These are phyloP conservation scores for Xylariales sp. DNA, from an alignment of 2,329 filamentous ascomycete species.

Conservation along the genomic window DNA sequence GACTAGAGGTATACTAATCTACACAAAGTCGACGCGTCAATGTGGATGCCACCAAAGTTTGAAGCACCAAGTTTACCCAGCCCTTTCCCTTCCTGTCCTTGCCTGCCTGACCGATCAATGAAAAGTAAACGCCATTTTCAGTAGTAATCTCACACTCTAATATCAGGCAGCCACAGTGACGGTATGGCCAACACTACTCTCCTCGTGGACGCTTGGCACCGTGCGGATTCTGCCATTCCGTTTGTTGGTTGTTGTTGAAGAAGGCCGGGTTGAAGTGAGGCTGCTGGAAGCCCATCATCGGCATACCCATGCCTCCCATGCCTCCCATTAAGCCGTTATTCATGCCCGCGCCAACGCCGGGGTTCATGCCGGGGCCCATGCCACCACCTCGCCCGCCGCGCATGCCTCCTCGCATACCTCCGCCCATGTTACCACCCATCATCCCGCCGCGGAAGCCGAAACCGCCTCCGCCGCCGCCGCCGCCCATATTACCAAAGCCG, in stretches of 20 bases:
- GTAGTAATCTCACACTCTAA: conserved; percentile 3
- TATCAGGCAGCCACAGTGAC: not conserved
- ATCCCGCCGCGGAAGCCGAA: conserved; percentile 50
- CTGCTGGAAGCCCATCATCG: conserved; percentile 50
- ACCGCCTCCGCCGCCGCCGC: conserved; percentile 46
- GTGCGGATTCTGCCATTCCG: conserved; percentile 52
- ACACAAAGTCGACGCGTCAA: conserved; percentile 25
- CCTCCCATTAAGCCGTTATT: conserved; percentile 49
- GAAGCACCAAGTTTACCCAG: conserved; percentile 16
- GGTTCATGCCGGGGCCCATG: conserved; percentile 48
- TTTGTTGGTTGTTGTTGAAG: conserved; percentile 50
- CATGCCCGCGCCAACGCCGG: conserved; percentile 43
- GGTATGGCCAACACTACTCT: conserved; percentile 39
- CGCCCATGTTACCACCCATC: conserved; percentile 50
- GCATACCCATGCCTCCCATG: conserved; percentile 49
- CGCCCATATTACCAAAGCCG: conserved; percentile 49
- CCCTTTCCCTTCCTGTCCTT: conserved; percentile 17
- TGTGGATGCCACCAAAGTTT: conserved; percentile 12
- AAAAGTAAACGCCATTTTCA: conserved; percentile 22
- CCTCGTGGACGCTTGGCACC: conserved; percentile 51
- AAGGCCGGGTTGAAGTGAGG: conserved; percentile 51
- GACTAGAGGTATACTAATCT: conserved; percentile 26
- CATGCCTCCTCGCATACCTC: conserved; percentile 49
- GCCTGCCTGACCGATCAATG: conserved; percentile 13
- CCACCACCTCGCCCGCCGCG: conserved; percentile 48